Base-by-base conservation (phyloP, 2,329 filamentous ascomycete species). In the Chaetomium sp. region DNA sequence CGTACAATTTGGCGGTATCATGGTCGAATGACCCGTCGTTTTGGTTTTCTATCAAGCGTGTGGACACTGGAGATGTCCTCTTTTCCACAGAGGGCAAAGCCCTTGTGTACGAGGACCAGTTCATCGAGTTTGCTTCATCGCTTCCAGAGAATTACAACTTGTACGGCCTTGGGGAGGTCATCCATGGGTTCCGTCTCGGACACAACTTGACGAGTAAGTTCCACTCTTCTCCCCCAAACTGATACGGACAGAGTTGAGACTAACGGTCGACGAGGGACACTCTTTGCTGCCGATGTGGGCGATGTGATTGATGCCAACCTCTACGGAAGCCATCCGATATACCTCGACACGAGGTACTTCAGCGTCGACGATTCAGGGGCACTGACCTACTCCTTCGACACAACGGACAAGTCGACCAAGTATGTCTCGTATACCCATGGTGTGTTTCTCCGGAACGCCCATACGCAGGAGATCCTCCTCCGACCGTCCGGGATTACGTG, bases 291-390 rank as follows among this genome's bases (percentile, higher is more conserved):
- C 12, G 87, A 91, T 69, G 78, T 78, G 35, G 86, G 80, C 6
- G 85, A 87, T 64, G 78, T 79, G 5, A 79, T 84, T 41, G 83
- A 84, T 42, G 68, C 74, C 10, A 91, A 91, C 63, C 74, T 91
- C 5, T 94, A 94, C 64, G 88, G 89, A 6, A 79, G 76, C 42
- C 89, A 94, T 62, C 86, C 89, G 0, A 83, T 91, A 65, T 94
- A 92, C 66, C 74, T 91, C 4, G 89, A 92, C 60, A 91, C 87
- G 1, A 79, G 87, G 55, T 92, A 91, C 70, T 89, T 84, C 63
- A 77, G 85, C 59, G 72, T 78, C 9, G 73, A 79, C 49, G 57
- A 71, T 1, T 73, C 74, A 4, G 77, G 78, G 4, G 70, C 73
- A 36, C 71, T 79, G 48, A 76, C 72, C 1, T 80, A 85, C 32